A percentile compares a stretch with the other conserved stretches of the same genome.
phyloP scores from a whole-genome alignment of 2,329 filamentous ascomycete genomes.

The Scolecobasidium constrictum region DNA sequence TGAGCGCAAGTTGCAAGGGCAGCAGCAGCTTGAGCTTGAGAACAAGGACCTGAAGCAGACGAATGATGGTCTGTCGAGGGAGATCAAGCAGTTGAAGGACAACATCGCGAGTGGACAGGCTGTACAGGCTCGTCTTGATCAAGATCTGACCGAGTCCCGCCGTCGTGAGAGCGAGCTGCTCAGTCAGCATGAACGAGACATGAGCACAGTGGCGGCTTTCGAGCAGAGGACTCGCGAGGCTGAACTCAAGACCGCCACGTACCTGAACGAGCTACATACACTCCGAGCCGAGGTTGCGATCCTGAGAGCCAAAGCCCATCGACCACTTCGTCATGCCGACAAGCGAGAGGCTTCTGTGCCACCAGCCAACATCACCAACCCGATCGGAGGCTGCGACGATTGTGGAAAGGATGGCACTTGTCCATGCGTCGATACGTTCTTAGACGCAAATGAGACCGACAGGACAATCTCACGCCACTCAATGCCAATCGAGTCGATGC shows the following conservation, averaged over 20 bases:
- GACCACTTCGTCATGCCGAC: background rate
- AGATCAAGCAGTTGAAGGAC: background rate
- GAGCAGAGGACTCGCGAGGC: background rate
- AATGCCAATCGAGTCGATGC: slow-evolving; percentile 8
- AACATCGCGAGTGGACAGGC: background rate
- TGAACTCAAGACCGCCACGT: background rate
- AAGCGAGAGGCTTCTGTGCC: background rate
- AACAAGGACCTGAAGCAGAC: slow-evolving; percentile 1
- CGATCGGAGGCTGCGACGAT: slow-evolving; percentile 7
- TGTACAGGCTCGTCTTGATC: background rate
- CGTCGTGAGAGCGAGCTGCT: background rate
- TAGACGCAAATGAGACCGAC: background rate
- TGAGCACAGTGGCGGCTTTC: background rate
- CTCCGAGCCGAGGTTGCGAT: background rate
- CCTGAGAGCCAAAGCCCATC: background rate
- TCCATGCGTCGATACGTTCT: slow-evolving; percentile 10
- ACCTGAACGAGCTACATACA: background rate
- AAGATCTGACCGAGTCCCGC: background rate
- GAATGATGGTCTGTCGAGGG: slow-evolving; percentile 1
- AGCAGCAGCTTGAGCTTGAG: slow-evolving; percentile 49
- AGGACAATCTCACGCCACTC: background rate
- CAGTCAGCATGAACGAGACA: background rate
- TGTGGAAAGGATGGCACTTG: slow-evolving; percentile 10
- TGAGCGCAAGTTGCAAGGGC: slow-evolving; percentile 73
- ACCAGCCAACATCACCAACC: background rate